phyloP scores from a whole-genome alignment of 140 eudicot genomes.

The Bidens hawaiensis region DNA sequence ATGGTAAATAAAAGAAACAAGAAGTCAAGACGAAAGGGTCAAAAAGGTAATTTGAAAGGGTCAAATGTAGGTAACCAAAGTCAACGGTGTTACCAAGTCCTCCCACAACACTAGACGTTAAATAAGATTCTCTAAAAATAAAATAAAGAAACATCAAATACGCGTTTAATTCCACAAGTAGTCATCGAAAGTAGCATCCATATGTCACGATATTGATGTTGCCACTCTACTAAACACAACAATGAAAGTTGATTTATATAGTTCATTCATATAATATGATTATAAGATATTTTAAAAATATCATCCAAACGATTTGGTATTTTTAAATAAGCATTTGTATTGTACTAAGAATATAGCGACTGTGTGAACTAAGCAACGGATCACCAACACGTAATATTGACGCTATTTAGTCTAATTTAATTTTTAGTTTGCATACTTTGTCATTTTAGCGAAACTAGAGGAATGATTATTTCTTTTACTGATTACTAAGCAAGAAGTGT shows the following conservation, averaged over 20 bases:
- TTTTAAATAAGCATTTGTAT: no score
- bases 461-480: no score
- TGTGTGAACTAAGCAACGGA: no score
- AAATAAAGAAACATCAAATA: background rate
- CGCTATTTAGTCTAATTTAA: no score
- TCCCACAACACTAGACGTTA: conserved; percentile 22
- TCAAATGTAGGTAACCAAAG: conserved; percentile 13
- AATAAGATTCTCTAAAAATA: conserved; percentile 13
- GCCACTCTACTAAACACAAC: conserved; percentile 10
- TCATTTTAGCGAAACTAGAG: no score
- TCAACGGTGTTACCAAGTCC: conserved; percentile 24
- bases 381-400: no score
- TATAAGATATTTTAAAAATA: background rate
- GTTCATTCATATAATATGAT: background rate
- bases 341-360: no score
- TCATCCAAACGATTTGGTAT: background rate
- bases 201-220: conserved; percentile 14
- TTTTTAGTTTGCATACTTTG: no score
- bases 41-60: conserved; percentile 16
- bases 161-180: conserved; percentile 31
- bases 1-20: background rate
- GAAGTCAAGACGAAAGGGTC: conserved; percentile 27
- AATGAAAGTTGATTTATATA: background rate
- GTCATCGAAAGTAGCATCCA: conserved; percentile 27
- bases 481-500: no score